phyloP scores from a whole-genome alignment of 2,329 filamentous ascomycete species.

The Sarocladium kiliense region DNA sequence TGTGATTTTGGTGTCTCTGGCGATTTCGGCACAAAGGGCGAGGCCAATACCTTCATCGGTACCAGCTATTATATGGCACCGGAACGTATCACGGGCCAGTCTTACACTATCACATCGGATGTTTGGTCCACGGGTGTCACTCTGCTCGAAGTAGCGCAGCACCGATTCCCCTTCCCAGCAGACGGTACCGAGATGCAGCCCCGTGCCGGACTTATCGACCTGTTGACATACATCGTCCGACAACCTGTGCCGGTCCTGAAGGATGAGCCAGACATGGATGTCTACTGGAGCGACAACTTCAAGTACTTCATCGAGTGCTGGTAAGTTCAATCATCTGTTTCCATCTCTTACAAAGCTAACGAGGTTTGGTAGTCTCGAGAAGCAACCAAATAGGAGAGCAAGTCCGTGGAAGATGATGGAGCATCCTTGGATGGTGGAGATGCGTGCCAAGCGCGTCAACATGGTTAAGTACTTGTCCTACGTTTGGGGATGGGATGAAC shows the following conservation, averaged over 20 bases:
- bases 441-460: slow-evolving; percentile 93
- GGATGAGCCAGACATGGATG: slow-evolving; percentile 83
- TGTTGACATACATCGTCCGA: slow-evolving; percentile 94
- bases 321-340: slow-evolving; percentile 50
- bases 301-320: slow-evolving; percentile 99
- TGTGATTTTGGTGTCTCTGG: slow-evolving; percentile 98
- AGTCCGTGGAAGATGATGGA: slow-evolving; percentile 99
- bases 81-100: slow-evolving; percentile 94
- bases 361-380: slow-evolving; percentile 67
- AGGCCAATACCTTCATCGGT: slow-evolving; percentile 98
- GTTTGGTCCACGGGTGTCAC: slow-evolving; percentile 98
- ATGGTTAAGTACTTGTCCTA: slow-evolving; percentile 92
- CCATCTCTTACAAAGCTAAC: slow-evolving; percentile 16
- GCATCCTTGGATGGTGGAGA: slow-evolving; percentile 98
- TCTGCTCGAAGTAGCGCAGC: slow-evolving; percentile 96
- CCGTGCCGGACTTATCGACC: slow-evolving; percentile 84
- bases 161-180: slow-evolving; percentile 95
- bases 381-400: slow-evolving; percentile 79
- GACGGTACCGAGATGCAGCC: slow-evolving; percentile 96
- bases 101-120: slow-evolving; percentile 96
- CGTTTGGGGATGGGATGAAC: slow-evolving; percentile 95
- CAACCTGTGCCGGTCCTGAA: slow-evolving; percentile 94
- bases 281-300: slow-evolving; percentile 95
- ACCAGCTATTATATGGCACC: slow-evolving; percentile 99
- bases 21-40: slow-evolving; percentile 96